A percentile compares a stretch with the other conserved stretches of the same genome.
Conservation (phyloP, 257 asterid species). For the Cinchona pubescens region DNA sequence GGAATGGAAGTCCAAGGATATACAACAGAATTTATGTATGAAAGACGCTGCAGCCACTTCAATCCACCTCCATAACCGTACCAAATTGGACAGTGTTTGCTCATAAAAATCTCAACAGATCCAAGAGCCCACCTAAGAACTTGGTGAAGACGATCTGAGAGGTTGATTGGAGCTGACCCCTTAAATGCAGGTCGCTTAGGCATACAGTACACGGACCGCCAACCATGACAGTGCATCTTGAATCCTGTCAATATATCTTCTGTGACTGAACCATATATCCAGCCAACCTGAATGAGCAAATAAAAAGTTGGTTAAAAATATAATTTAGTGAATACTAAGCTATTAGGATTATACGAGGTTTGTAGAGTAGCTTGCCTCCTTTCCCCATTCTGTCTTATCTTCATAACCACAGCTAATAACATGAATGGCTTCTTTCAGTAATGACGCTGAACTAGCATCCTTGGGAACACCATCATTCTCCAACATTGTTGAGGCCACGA, state of each 20-base stretch:
- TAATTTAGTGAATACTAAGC: not conserved
- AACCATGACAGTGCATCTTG: slow-evolving; percentile 95
- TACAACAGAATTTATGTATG: slow-evolving; percentile 81
- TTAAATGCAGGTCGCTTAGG: slow-evolving; percentile 81
- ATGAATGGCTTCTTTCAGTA: slow-evolving; percentile 77
- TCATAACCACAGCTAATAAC: slow-evolving; percentile 94
- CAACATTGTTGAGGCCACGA: slow-evolving; percentile 65
- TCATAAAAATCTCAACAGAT: slow-evolving; percentile 83
- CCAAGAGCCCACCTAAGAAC: slow-evolving; percentile 98
- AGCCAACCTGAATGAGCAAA: slow-evolving; percentile 63
- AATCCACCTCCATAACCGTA: slow-evolving; percentile 92
- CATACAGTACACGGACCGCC: slow-evolving; percentile 93
- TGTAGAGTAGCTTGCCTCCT: slow-evolving; percentile 49
- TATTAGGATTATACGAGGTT: not conserved
- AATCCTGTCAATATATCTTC: slow-evolving; percentile 94
- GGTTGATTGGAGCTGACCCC: slow-evolving; percentile 87
- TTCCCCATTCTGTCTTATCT: slow-evolving; percentile 98
- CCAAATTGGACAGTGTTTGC: slow-evolving; percentile 94
- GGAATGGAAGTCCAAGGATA: slow-evolving; percentile 94
- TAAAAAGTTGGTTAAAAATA: not conserved
- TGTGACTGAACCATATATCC: slow-evolving; percentile 94
- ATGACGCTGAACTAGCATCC: slow-evolving; percentile 40
- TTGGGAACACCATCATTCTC: slow-evolving; percentile 64
- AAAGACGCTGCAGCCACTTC: slow-evolving; percentile 71
- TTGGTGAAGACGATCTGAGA: slow-evolving; percentile 93